A percentile compares a stretch with the other conserved stretches of the same genome.
phyloP scores from a whole-genome alignment of 2,329 filamentous ascomycete genomes.

The Rosellinia necatrix region DNA sequence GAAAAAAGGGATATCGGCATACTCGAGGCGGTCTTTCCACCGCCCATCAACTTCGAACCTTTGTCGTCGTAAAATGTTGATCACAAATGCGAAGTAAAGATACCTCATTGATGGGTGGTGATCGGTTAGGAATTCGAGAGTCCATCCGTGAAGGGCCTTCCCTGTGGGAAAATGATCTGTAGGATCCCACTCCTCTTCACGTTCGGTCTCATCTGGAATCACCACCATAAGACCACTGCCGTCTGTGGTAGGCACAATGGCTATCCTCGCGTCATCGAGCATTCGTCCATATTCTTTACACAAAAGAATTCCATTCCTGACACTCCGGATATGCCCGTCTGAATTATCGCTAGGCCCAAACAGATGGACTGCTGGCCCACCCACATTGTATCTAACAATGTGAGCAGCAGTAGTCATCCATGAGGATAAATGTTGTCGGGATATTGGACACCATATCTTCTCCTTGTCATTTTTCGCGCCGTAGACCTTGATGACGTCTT shows the following conservation, averaged over 20 bases:
- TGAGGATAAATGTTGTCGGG: background rate
- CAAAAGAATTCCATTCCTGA: slow-evolving; percentile 13
- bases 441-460: slow-evolving; percentile 16
- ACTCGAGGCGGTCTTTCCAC: slow-evolving; percentile 15
- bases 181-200: slow-evolving; percentile 1
- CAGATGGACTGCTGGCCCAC: slow-evolving; percentile 14
- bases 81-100: slow-evolving; percentile 19
- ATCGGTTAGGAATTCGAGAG: slow-evolving; percentile 14
- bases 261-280: slow-evolving; percentile 18
- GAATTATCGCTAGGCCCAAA: slow-evolving; percentile 14
- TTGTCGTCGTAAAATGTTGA: slow-evolving; percentile 17
- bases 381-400: slow-evolving; percentile 21
- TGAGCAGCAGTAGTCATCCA: slow-evolving; percentile 11
- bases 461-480: slow-evolving; percentile 4
- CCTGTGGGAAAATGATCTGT: slow-evolving; percentile 7
- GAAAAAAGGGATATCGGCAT: slow-evolving; percentile 10
- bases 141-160: slow-evolving; percentile 19
- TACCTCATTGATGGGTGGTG: slow-evolving; percentile 21
- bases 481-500: slow-evolving; percentile 13
- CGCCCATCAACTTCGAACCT: slow-evolving; percentile 15
- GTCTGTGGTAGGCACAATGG: slow-evolving; percentile 20
- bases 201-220: slow-evolving; percentile 14
- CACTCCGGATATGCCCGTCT: slow-evolving; percentile 18
- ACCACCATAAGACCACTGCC: slow-evolving; percentile 15
- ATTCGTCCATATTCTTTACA: slow-evolving; percentile 1